Conservation (phyloP, 805 yeast species). For the Wickerhamomyces xylosicus region DNA sequence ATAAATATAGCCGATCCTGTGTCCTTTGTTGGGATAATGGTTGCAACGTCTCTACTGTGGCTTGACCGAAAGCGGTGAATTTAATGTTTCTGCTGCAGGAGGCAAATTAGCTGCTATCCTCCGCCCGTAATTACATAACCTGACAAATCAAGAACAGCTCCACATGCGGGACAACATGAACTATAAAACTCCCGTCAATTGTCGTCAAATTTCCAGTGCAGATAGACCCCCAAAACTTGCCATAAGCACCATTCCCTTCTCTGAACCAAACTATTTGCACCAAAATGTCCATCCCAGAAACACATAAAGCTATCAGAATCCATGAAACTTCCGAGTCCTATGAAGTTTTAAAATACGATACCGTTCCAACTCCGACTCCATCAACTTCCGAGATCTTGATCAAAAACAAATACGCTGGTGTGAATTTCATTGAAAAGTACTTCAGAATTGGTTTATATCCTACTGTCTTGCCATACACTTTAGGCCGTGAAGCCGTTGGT, state of each 20-base stretch:
- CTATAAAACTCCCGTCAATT: no score
- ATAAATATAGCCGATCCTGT: no score
- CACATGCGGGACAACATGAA: no score
- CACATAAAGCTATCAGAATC: slow-evolving; percentile 46
- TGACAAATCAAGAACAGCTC: not conserved
- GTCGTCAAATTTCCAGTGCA: no score
- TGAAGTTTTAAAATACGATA: slow-evolving; percentile 40
- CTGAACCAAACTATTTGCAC: no score
- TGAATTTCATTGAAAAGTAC: slow-evolving; percentile 76
- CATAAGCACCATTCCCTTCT: no score
- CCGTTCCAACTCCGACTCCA: slow-evolving; percentile 49
- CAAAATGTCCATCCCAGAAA: slow-evolving; percentile 31
- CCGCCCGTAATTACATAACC: not conserved
- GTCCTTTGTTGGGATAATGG: no score
- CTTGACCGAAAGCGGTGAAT: no score
- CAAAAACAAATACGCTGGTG: slow-evolving; percentile 68
- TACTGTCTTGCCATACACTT: slow-evolving; percentile 41
- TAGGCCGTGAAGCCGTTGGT: slow-evolving; percentile 74
- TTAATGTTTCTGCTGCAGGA: no score
- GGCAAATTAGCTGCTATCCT: no score
- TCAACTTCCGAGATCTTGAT: slow-evolving; percentile 50
- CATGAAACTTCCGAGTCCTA: slow-evolving; percentile 33
- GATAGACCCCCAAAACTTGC: not conserved
- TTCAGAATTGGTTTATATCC: slow-evolving; percentile 76
- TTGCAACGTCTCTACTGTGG: no score